Conservation (phyloP, 768 basidiomycete species). For the Termitomyces sp. region DNA sequence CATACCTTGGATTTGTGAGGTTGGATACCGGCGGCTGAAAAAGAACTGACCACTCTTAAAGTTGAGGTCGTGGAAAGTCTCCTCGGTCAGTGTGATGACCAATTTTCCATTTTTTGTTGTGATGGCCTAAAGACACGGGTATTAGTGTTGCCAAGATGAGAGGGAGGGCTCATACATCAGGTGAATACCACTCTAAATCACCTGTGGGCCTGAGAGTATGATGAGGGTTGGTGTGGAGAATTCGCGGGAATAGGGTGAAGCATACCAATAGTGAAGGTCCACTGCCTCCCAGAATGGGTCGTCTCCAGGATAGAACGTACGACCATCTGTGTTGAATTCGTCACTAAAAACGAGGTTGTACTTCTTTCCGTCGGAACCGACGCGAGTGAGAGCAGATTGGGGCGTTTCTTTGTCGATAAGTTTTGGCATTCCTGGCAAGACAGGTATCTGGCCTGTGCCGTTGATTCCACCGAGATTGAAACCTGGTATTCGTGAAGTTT, state of each 20-base stretch:
- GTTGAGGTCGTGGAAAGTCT: slow-evolving; percentile 70
- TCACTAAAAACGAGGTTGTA: slow-evolving; percentile 89
- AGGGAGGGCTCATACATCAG: slow-evolving; percentile 35
- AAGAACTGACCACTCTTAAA: slow-evolving; percentile 64
- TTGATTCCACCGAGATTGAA: slow-evolving; percentile 93
- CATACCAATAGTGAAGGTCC: slow-evolving; percentile 81
- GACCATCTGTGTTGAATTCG: slow-evolving; percentile 52
- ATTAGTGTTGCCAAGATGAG: not conserved
- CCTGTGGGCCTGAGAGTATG: slow-evolving; percentile 46
- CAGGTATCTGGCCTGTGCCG: slow-evolving; percentile 79
- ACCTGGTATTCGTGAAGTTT: slow-evolving; percentile 31
- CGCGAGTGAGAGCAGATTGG: slow-evolving; percentile 41
- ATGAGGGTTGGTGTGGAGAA: not conserved
- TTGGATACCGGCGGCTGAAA: too few relatives aligned
- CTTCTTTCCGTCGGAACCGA: slow-evolving; percentile 67
- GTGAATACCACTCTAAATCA: slow-evolving; percentile 84
- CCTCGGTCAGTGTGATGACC: slow-evolving; percentile 73
- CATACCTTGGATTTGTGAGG: slow-evolving; percentile 39
- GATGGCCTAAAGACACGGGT: slow-evolving; percentile 36
- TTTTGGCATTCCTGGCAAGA: slow-evolving; percentile 55
- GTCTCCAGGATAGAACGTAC: slow-evolving; percentile 74
- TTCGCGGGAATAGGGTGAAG: not conserved
- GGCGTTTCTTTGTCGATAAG: slow-evolving; percentile 82
- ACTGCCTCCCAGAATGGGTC: slow-evolving; percentile 86
- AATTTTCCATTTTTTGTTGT: slow-evolving; percentile 76